These are phyloP conservation scores for Sindora glabra DNA, from an alignment of 306 rosid genomes.

Conservation along the genomic window DNA sequence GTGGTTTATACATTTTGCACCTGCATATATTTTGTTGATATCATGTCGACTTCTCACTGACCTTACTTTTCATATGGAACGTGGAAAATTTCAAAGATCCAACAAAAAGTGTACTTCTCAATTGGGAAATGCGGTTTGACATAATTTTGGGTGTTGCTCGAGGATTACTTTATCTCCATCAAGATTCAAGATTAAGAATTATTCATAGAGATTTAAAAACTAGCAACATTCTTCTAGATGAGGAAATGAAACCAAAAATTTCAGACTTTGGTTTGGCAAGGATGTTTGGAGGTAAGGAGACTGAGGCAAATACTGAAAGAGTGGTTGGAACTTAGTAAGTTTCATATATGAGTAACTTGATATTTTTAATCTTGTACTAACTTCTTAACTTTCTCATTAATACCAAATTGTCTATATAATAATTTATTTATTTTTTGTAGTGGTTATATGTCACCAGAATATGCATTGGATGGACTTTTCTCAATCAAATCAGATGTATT, in stretches of 20 bases:
- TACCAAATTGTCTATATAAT: too few relatives aligned
- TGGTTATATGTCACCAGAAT: conserved; percentile 36
- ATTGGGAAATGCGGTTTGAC: conserved; percentile 15
- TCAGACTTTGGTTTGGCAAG: conserved; percentile 16
- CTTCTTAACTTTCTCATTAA: too few relatives aligned
- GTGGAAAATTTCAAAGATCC: conserved; percentile 6
- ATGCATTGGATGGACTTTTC: conserved; percentile 28
- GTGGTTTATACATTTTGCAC: too few relatives aligned
- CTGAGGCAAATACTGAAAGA: not conserved
- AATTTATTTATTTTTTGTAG: not conserved
- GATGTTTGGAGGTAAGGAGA: conserved; percentile 14
- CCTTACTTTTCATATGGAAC: not conserved
- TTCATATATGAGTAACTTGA: not conserved
- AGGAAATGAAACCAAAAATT: conserved; percentile 14
- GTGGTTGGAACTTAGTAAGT: conserved; percentile 17
- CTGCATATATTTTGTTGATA: too few relatives aligned
- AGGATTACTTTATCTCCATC: conserved; percentile 9
- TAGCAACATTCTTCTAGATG: conserved; percentile 9
- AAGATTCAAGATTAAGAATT: not conserved
- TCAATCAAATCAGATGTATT: conserved; percentile 38
- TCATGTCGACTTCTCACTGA: too few relatives aligned
- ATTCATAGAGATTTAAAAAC: conserved; percentile 16
- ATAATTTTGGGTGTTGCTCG: conserved; percentile 18
- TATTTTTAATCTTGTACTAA: too few relatives aligned
- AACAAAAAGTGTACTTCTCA: not conserved